Evolutionary conservation across 83 land plant genomes (phyloP).

Genomic region (Picea engelmannii): DNA sequence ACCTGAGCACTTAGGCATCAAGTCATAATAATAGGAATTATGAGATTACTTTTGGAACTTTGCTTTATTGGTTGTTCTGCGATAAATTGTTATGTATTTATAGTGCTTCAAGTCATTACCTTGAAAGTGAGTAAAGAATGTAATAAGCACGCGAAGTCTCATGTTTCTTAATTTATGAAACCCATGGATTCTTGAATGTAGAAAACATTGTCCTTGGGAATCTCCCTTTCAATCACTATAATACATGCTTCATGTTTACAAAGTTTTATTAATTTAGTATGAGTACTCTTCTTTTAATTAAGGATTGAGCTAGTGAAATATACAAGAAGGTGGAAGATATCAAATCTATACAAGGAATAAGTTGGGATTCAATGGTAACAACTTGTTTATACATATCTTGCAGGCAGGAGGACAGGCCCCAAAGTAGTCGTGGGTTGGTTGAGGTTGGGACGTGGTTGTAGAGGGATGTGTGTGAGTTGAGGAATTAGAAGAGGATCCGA

Average conservation of each 20-base stretch:
- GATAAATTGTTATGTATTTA: too few relatives aligned
- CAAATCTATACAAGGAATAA: conserved; percentile 38
- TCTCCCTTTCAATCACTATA: neutral
- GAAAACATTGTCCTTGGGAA: neutral
- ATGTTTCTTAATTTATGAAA: neutral
- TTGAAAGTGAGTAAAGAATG: too few relatives aligned
- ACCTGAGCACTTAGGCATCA: too few relatives aligned
- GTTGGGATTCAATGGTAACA: conserved; percentile 41
- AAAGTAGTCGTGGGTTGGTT: too few relatives aligned
- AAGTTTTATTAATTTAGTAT: neutral
- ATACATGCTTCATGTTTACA: conserved; percentile 10
- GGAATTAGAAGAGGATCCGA: too few relatives aligned
- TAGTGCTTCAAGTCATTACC: too few relatives aligned
- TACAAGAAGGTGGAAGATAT: conserved; percentile 45
- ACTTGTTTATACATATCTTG: neutral
- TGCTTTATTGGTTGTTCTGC: too few relatives aligned
- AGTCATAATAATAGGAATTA: too few relatives aligned
- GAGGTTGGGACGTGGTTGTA: too few relatives aligned
- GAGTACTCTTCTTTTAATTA: neutral
- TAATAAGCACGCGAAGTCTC: neutral
- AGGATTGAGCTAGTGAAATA: conserved; percentile 45
- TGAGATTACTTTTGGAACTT: too few relatives aligned
- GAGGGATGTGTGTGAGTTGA: too few relatives aligned
- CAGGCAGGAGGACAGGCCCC: too few relatives aligned
- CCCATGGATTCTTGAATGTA: neutral